These are phyloP conservation scores for Cladosporium cucumerinum DNA, from an alignment of 2,329 filamentous ascomycete genomes.

Conservation along the genomic window DNA sequence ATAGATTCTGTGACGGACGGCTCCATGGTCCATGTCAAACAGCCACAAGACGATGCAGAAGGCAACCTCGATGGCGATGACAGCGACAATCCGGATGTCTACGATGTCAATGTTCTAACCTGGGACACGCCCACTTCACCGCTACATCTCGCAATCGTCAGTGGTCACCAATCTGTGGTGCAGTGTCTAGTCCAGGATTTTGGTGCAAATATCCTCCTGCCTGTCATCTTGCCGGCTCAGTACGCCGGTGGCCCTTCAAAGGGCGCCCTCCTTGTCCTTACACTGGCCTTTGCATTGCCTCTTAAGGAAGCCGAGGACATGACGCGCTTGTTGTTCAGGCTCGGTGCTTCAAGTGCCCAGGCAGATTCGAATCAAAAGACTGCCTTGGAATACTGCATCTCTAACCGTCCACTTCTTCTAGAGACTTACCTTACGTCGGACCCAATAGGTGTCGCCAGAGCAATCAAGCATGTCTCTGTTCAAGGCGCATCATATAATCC, in stretches of 20 bases:
- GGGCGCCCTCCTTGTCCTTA: conserved; percentile 63
- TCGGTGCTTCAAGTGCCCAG: conserved; percentile 71
- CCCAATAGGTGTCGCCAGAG: conserved; percentile 57
- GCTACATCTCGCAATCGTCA: conserved; percentile 73
- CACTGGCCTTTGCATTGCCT: conserved; percentile 64
- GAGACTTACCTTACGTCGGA: conserved; percentile 52
- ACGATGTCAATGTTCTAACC: conserved; percentile 71
- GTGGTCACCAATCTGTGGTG: conserved; percentile 67
- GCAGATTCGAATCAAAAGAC: conserved; percentile 64
- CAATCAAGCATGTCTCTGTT: conserved; percentile 63
- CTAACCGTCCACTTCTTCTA: conserved; percentile 48
- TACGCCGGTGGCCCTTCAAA: conserved; percentile 32
- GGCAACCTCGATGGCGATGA: conserved; percentile 47
- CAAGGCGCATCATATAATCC: conserved; percentile 34
- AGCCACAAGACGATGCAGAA: neutral
- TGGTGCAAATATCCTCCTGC: conserved; percentile 72
- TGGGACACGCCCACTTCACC: conserved; percentile 76
- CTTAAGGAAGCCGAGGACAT: conserved; percentile 62
- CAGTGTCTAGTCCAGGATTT: conserved; percentile 66
- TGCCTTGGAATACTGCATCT: conserved; percentile 62
- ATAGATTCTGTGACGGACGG: conserved; percentile 52
- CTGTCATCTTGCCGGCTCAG: conserved; percentile 61
- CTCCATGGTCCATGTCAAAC: conserved; percentile 68
- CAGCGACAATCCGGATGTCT: conserved; percentile 71
- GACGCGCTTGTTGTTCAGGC: conserved; percentile 60